These are phyloP conservation scores for Neoascochyta sp. DNA, from an alignment of 2,329 filamentous ascomycete species.

Conservation along the genomic window DNA sequence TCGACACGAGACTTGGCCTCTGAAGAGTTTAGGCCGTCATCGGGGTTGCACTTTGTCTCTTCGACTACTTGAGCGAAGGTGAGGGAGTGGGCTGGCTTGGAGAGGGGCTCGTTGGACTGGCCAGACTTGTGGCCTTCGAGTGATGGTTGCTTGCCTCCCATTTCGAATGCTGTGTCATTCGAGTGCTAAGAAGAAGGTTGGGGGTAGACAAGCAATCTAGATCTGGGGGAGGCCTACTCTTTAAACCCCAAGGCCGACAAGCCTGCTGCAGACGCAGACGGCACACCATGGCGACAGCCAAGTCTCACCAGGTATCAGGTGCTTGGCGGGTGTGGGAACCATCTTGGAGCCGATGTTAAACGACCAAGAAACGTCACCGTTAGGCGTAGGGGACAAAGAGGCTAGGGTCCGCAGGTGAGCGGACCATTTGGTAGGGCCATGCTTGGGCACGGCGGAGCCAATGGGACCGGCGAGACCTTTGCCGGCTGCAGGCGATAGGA, in stretches of 20 bases:
- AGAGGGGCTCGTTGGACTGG: slow-evolving; percentile 53
- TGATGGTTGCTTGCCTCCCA: slow-evolving; percentile 38
- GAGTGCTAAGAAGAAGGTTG: slow-evolving; percentile 21
- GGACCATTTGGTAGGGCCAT: slow-evolving; percentile 3
- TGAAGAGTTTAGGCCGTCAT: slow-evolving; percentile 61
- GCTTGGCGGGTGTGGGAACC: slow-evolving; percentile 25
- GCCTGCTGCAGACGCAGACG: slow-evolving; percentile 16
- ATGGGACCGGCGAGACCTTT: not conserved
- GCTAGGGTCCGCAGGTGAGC: slow-evolving; percentile 11
- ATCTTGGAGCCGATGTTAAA: slow-evolving; percentile 23
- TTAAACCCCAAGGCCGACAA: slow-evolving; percentile 28
- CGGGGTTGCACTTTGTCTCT: slow-evolving; percentile 60
- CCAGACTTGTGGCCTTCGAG: slow-evolving; percentile 43
- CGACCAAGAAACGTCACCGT: slow-evolving; percentile 21
- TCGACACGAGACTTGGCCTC: slow-evolving; percentile 49
- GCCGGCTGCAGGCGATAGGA: not conserved
- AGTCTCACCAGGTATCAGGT: slow-evolving; percentile 22
- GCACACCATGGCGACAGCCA: slow-evolving; percentile 28
- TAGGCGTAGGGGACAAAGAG: slow-evolving; percentile 18
- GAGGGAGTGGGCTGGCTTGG: slow-evolving; percentile 60
- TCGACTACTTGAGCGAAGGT: slow-evolving; percentile 51
- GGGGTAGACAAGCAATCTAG: slow-evolving; percentile 29
- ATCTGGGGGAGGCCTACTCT: slow-evolving; percentile 26
- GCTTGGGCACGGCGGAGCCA: slow-evolving; percentile 7
- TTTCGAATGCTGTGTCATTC: slow-evolving; percentile 22